A percentile compares a stretch with the other conserved stretches of the same genome.
phyloP scores from a whole-genome alignment of 257 asterid species.

The Rauvolfia tetraphylla region DNA sequence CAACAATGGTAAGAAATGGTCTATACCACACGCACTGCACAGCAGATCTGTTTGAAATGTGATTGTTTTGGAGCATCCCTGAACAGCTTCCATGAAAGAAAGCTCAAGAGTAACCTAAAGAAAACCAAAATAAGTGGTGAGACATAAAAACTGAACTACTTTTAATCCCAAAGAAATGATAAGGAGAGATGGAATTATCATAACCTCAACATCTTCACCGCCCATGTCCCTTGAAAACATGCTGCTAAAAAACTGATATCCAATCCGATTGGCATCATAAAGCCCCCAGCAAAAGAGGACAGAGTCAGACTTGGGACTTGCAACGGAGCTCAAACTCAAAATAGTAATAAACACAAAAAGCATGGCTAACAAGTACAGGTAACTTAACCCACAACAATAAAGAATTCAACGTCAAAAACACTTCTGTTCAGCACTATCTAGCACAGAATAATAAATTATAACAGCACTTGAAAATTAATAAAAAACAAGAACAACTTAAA shows the following conservation, averaged over 20 bases:
- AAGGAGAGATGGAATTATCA: conserved; percentile 2
- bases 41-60: conserved; percentile 61
- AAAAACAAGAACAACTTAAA: no score
- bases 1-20: conserved; percentile 1
- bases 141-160: conserved; percentile 2
- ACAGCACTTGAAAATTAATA: not conserved
- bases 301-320: conserved; percentile 24
- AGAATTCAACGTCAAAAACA: not conserved
- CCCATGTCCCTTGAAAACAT: conserved; percentile 53
- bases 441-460: not conserved
- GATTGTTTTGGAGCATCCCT: conserved; percentile 81
- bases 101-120: conserved; percentile 61
- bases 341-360: conserved; percentile 1
- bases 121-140: conserved; percentile 16
- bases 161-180: not conserved
- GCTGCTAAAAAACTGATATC: conserved; percentile 56
- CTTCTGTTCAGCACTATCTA: not conserved
- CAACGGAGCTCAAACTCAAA: conserved; percentile 3
- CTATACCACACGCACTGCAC: conserved; percentile 75
- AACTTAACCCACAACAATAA: not conserved
- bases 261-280: conserved; percentile 18
- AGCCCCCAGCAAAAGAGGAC: conserved; percentile 13
- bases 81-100: conserved; percentile 98
- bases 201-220: conserved; percentile 86
- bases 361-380: not conserved